Evolutionary conservation across 1,284 basidiomycete species (phyloP).

Genomic region (Mycocalia duriaeana): DNA sequence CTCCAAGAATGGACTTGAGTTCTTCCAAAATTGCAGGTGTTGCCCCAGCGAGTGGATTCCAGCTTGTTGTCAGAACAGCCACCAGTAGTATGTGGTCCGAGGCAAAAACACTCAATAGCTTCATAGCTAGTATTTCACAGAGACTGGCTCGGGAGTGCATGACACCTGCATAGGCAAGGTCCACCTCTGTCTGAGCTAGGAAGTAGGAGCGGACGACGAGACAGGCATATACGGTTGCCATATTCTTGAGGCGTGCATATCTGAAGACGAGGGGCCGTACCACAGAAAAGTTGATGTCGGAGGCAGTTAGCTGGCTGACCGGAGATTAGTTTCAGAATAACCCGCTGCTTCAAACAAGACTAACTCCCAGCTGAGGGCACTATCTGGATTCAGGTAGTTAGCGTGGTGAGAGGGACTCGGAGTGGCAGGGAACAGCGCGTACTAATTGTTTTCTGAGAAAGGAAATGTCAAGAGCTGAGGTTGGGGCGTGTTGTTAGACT

Average conservation of each 20-base stretch:
- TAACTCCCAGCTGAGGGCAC: constrained; percentile 77
- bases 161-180: constrained; percentile 73
- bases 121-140: constrained; percentile 82
- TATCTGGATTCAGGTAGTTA: no score
- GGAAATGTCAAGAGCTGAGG: constrained; percentile 14
- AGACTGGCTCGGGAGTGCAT: constrained; percentile 56
- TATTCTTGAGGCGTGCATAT: constrained; percentile 71
- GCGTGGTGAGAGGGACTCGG: no score
- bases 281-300: constrained; percentile 81
- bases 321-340: constrained; percentile 7
- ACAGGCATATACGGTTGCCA: constrained; percentile 70
- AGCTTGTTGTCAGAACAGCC: constrained; percentile 70
- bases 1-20: constrained; percentile 51
- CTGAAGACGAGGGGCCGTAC: constrained; percentile 77
- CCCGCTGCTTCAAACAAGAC: constrained; percentile 23
- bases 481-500: constrained; percentile 22
- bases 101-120: constrained; percentile 73
- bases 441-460: constrained; percentile 50
- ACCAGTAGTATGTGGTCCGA: constrained; percentile 70
- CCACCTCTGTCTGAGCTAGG: constrained; percentile 42
- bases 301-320: constrained; percentile 70
- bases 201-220: constrained; percentile 54
- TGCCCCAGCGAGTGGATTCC: constrained; percentile 80
- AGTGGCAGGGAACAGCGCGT: no score
- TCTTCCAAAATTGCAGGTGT: constrained; percentile 60